phyloP scores from a whole-genome alignment of 768 basidiomycete species.

The Dacryopinax primogenitus region DNA sequence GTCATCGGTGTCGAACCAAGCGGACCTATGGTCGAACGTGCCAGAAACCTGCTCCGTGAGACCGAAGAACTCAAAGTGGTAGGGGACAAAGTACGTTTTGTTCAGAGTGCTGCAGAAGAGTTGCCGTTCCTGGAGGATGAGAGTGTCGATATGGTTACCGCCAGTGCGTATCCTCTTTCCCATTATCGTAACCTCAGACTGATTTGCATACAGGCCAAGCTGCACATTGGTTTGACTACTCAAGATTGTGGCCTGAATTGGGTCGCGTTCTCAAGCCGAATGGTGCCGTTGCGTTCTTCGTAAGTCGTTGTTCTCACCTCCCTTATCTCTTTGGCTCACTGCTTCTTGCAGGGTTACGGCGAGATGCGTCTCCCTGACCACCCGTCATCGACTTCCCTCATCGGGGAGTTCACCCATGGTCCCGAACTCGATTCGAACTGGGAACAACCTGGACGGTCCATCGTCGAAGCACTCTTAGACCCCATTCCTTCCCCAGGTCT shows the following conservation, averaged over 20 bases:
- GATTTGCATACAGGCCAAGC: constrained; percentile 46
- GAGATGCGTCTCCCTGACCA: constrained; percentile 56
- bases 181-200: neutral
- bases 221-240: constrained; percentile 72
- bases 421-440: constrained; percentile 51
- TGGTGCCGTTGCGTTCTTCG: constrained; percentile 66
- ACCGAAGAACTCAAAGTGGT: constrained; percentile 6
- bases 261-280: constrained; percentile 44
- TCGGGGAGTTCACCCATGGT: constrained; percentile 53
- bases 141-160: constrained; percentile 52
- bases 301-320: constrained; percentile 24
- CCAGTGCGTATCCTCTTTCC: constrained; percentile 34
- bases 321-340: neutral
- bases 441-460: constrained; percentile 65
- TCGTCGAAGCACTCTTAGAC: constrained; percentile 57
- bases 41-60: constrained; percentile 23
- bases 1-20: constrained; percentile 68
- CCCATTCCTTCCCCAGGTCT: constrained; percentile 36
- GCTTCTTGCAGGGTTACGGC: constrained; percentile 40
- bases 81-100: constrained; percentile 23
- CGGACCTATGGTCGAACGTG: constrained; percentile 50
- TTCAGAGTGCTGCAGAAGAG: constrained; percentile 41
- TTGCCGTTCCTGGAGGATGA: constrained; percentile 37
- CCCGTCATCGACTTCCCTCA: constrained; percentile 44
- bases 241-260: constrained; percentile 55